phyloP scores from a whole-genome alignment of 495 filamentous ascomycete species.

The Annulohypoxylon bovei region DNA sequence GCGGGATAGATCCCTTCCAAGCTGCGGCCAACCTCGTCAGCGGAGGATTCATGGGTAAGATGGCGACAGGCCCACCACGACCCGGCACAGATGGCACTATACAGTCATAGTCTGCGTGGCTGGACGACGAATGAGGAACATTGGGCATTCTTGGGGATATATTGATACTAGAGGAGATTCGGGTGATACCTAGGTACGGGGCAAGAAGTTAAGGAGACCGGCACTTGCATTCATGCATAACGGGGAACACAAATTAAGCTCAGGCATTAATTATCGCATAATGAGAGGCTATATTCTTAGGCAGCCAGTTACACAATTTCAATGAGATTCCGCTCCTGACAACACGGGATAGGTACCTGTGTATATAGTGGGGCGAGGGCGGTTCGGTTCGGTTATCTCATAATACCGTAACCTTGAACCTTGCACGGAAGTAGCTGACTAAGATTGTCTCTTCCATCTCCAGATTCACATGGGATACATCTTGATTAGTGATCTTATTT shows the following conservation, averaged over 20 bases:
- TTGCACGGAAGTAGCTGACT: background rate
- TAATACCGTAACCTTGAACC: too few species aligned
- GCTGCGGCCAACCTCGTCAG: slow-evolving; percentile 45
- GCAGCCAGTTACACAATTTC: slow-evolving; percentile 2
- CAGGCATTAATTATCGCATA: slow-evolving; percentile 22
- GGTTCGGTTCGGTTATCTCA: background rate
- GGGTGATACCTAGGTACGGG: slow-evolving; percentile 3
- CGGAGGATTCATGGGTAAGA: slow-evolving; percentile 48
- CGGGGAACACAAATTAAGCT: background rate
- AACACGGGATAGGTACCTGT: background rate
- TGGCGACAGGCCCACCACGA: slow-evolving; percentile 42
- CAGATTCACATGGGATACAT: too few species aligned
- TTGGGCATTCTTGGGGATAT: background rate
- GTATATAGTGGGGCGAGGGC: background rate
- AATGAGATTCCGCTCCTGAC: slow-evolving; percentile 1
- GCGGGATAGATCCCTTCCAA: slow-evolving; percentile 42
- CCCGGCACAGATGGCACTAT: slow-evolving; percentile 50
- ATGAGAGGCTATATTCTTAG: background rate
- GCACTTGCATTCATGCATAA: slow-evolving; percentile 23
- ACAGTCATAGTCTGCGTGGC: background rate
- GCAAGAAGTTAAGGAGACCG: slow-evolving; percentile 2
- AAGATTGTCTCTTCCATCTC: too few species aligned
- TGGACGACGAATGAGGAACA: background rate
- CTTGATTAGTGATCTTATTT: background rate
- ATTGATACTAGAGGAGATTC: slow-evolving; percentile 8